Conservation (phyloP, 768 basidiomycete genomes). For the Lentinula aciculospora region DNA sequence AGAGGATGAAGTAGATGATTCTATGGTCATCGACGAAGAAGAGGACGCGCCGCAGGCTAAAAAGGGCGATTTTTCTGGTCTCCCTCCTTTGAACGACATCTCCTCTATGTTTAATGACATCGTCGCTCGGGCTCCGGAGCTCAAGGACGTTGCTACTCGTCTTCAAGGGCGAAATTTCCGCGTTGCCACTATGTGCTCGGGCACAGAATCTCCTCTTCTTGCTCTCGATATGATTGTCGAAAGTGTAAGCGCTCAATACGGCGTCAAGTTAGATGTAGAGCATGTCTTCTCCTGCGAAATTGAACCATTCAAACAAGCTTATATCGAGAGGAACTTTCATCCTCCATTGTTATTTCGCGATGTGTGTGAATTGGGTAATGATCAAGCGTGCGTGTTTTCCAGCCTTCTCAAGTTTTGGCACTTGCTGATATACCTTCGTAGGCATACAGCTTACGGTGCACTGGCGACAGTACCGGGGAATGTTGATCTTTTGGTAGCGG, state of each 20-base stretch:
- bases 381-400: constrained; percentile 57
- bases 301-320: constrained; percentile 95
- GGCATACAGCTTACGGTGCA: constrained; percentile 90
- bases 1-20: constrained; percentile 21
- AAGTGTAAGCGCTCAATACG: constrained; percentile 64
- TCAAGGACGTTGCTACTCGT: constrained; percentile 60
- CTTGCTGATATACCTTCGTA: constrained; percentile 22
- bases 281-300: constrained; percentile 98
- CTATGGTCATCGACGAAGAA: constrained; percentile 30
- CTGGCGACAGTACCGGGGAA: constrained; percentile 82
- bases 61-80: constrained; percentile 45
- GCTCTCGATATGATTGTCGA: constrained; percentile 82
- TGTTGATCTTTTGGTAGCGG: constrained; percentile 86
- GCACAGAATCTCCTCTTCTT: constrained; percentile 91
- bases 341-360: constrained; percentile 92
- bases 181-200: constrained; percentile 96
- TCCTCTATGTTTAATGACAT: constrained; percentile 49
- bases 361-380: constrained; percentile 81
- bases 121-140: constrained; percentile 42
- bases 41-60: constrained; percentile 30
- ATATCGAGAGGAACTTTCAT: constrained; percentile 93
- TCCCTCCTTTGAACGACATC: constrained; percentile 73
- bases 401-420: background rate
- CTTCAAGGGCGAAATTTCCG: constrained; percentile 79
- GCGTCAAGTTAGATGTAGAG: constrained; percentile 63